phyloP scores from a whole-genome alignment of 805 yeast species.

The Sungouiella thailandica region DNA sequence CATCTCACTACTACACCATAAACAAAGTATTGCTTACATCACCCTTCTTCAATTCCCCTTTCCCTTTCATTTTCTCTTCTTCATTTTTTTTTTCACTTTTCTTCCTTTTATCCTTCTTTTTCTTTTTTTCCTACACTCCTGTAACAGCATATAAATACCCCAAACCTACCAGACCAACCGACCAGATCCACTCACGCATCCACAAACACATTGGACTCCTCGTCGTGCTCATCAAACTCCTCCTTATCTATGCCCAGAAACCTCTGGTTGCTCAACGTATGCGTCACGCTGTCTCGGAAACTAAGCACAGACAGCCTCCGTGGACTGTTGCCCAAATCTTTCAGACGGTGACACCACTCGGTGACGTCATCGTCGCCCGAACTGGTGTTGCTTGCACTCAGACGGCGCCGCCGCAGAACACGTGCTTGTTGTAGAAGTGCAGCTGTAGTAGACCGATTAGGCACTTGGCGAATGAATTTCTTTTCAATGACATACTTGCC shows the following conservation, averaged over 20 bases:
- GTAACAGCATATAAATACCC: no score
- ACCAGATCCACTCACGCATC: slow-evolving; percentile 7
- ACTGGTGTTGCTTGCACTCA: slow-evolving; percentile 12
- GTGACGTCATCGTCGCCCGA: slow-evolving; percentile 1
- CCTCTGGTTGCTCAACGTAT: slow-evolving; percentile 6
- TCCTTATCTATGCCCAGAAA: slow-evolving; percentile 12
- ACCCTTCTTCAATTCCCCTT: no score
- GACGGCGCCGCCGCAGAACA: slow-evolving; percentile 19
- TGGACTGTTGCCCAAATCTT: slow-evolving; percentile 1
- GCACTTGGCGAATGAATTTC: slow-evolving; percentile 28
- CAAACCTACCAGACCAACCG: not conserved
- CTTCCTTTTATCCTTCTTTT: no score
- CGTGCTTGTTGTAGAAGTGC: slow-evolving; percentile 29
- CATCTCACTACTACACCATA: no score
- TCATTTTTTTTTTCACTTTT: no score
- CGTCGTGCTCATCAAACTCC: slow-evolving; percentile 14
- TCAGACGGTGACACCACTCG: not conserved
- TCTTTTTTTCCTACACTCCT: no score
- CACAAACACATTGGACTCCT: slow-evolving; percentile 10
- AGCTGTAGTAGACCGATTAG: slow-evolving; percentile 32
- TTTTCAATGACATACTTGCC: slow-evolving; percentile 42
- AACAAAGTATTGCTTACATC: no score
- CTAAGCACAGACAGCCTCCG: slow-evolving; percentile 3
- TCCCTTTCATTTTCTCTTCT: no score
- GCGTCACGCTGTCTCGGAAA: slow-evolving; percentile 6